Percentiles rank a stretch among this genome's conserved stretches.
Conservation (phyloP, 768 basidiomycete genomes). For the Asterophora parasitica region DNA sequence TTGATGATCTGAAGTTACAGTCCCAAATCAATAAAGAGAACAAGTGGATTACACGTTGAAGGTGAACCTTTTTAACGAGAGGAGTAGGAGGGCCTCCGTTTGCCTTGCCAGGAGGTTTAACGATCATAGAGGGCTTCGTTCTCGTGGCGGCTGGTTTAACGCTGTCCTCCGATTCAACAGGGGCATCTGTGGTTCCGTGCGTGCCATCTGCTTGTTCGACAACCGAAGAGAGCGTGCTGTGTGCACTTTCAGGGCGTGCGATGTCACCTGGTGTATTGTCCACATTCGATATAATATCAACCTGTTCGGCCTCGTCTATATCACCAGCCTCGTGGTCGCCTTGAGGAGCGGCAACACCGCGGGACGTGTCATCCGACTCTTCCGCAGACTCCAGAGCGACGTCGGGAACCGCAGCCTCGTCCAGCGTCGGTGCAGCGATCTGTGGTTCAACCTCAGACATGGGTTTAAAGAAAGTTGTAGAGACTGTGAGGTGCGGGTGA, state of each 20-base stretch:
- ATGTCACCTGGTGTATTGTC: slow-evolving; percentile 7
- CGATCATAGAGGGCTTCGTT: slow-evolving; percentile 31
- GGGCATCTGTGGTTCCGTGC: slow-evolving; percentile 12
- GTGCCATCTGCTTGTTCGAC: slow-evolving; percentile 19
- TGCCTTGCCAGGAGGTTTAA: slow-evolving; percentile 42
- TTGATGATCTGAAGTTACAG: slow-evolving; percentile 45
- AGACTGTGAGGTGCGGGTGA: not conserved
- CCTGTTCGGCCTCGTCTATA: slow-evolving; percentile 17
- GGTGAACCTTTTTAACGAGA: slow-evolving; percentile 62
- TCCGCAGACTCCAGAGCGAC: slow-evolving; percentile 13
- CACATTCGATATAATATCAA: slow-evolving; percentile 14
- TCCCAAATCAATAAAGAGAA: not conserved
- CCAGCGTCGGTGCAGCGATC: slow-evolving; percentile 12
- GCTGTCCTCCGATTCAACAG: slow-evolving; percentile 18
- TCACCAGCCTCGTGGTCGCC: slow-evolving; percentile 24
- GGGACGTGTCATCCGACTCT: slow-evolving; percentile 13
- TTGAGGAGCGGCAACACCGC: slow-evolving; percentile 22
- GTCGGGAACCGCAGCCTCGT: slow-evolving; percentile 16
- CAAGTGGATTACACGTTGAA: not conserved
- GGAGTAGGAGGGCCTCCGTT: slow-evolving; percentile 47
- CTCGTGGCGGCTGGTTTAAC: slow-evolving; percentile 27
- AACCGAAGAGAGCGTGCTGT: slow-evolving; percentile 7
- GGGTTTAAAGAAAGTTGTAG: slow-evolving; percentile 8
- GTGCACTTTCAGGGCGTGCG: slow-evolving; percentile 14
- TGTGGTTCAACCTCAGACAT: slow-evolving; percentile 27